A percentile compares a stretch with the other conserved stretches of the same genome.
These are phyloP conservation scores for Chaetomium olivaceum DNA, from an alignment of 2,329 filamentous ascomycete species.

Conservation along the genomic window DNA sequence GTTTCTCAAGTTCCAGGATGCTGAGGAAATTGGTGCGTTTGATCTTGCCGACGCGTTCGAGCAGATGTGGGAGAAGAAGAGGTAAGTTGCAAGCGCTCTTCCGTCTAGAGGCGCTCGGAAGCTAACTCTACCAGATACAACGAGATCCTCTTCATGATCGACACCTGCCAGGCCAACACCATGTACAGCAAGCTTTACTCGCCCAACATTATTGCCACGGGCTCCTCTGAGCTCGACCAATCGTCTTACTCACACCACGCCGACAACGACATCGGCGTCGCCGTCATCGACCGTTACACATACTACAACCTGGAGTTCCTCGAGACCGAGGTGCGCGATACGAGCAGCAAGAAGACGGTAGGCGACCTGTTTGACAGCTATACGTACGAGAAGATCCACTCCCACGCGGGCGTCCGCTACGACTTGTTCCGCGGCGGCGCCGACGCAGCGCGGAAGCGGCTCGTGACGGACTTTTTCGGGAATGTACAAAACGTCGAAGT, in stretches of 20 bases:
- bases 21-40: constrained; percentile 94
- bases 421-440: constrained; percentile 91
- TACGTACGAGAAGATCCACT: constrained; percentile 92
- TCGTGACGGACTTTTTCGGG: constrained; percentile 96
- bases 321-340: constrained; percentile 83
- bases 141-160: constrained; percentile 99
- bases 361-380: constrained; percentile 97
- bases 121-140: constrained; percentile 65
- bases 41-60: constrained; percentile 96
- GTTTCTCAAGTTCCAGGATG: constrained; percentile 97
- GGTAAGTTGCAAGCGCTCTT: constrained; percentile 46
- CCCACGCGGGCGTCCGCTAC: constrained; percentile 86
- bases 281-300: constrained; percentile 97
- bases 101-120: not conserved
- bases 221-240: constrained; percentile 93
- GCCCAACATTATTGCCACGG: constrained; percentile 95
- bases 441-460: constrained; percentile 70
- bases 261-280: constrained; percentile 95
- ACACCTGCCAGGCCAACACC: constrained; percentile 98
- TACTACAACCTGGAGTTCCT: constrained; percentile 98
- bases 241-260: constrained; percentile 97
- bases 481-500: constrained; percentile 98
- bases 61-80: constrained; percentile 99
- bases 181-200: constrained; percentile 99
- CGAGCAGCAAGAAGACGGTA: constrained; percentile 83